Evolutionary conservation across 2,329 filamentous ascomycete genomes (phyloP).

Genomic region (Ceratocystis lukuohia): DNA sequence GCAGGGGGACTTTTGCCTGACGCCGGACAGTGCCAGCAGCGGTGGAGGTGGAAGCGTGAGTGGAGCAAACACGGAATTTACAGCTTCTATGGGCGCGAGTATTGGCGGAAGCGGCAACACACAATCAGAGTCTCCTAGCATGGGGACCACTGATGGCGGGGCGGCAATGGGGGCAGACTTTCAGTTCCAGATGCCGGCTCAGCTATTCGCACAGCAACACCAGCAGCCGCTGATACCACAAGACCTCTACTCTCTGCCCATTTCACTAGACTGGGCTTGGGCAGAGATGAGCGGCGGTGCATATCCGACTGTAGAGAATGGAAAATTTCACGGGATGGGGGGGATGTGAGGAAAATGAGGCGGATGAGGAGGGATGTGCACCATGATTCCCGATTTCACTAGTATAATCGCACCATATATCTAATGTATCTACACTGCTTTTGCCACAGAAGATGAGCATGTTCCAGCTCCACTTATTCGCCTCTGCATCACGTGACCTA

Average conservation of each 20-base stretch:
- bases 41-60: neutral
- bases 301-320: constrained; percentile 52
- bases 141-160: neutral
- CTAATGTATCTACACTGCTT: neutral
- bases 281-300: constrained; percentile 53
- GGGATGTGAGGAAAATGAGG: neutral
- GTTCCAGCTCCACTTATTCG: neutral
- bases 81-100: constrained; percentile 21
- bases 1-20: constrained; percentile 33
- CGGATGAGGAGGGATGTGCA: neutral
- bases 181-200: neutral
- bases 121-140: neutral
- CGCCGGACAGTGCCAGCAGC: constrained; percentile 20
- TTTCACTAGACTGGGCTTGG: constrained; percentile 86
- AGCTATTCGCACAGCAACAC: neutral
- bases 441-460: neutral
- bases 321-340: constrained; percentile 32
- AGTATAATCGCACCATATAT: neutral
- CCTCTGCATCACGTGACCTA: neutral
- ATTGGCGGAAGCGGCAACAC: neutral
- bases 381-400: neutral
- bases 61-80: constrained; percentile 9
- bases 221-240: constrained; percentile 83
- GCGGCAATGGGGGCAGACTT: neutral
- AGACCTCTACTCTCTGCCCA: constrained; percentile 89